Conservation (phyloP, 148 eudicot species). For the Chenopodium suecicum region DNA sequence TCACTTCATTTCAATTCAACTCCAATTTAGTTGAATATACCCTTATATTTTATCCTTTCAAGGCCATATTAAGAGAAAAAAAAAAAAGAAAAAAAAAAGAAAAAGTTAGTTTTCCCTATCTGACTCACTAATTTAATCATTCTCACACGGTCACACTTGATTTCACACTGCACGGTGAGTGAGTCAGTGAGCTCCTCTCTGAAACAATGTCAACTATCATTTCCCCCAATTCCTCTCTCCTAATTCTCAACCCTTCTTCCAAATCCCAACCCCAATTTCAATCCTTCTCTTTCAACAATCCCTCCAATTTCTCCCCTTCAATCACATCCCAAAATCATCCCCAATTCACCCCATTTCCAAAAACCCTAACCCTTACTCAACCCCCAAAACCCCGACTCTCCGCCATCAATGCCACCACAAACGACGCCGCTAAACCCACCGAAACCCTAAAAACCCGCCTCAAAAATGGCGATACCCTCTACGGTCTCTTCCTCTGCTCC, state of each 20-base stretch:
- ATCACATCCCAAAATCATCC: background rate
- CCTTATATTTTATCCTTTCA: too few relatives aligned
- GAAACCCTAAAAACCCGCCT: slow-evolving; percentile 53
- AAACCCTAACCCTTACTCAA: slow-evolving; percentile 2
- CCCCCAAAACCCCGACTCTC: slow-evolving; percentile 4
- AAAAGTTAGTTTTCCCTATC: too few relatives aligned
- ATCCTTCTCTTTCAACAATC: background rate
- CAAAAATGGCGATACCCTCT: slow-evolving; percentile 62
- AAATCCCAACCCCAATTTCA: background rate
- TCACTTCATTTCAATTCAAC: too few relatives aligned
- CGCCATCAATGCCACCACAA: slow-evolving; percentile 11
- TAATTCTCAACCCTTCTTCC: slow-evolving; percentile 1
- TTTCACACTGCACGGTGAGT: too few relatives aligned
- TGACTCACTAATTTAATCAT: too few relatives aligned
- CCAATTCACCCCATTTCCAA: background rate
- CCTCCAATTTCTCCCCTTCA: background rate
- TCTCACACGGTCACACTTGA: too few relatives aligned
- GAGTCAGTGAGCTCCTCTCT: background rate
- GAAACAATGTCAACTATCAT: background rate
- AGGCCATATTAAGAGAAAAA: too few relatives aligned
- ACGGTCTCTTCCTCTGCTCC: slow-evolving; percentile 75
- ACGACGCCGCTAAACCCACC: background rate
- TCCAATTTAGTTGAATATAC: too few relatives aligned
- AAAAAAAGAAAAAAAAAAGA: too few relatives aligned
- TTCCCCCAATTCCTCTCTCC: background rate